Conservation (phyloP, 192 early-diverging fungal genomes). For the Fimicolochytrium jonesii region DNA sequence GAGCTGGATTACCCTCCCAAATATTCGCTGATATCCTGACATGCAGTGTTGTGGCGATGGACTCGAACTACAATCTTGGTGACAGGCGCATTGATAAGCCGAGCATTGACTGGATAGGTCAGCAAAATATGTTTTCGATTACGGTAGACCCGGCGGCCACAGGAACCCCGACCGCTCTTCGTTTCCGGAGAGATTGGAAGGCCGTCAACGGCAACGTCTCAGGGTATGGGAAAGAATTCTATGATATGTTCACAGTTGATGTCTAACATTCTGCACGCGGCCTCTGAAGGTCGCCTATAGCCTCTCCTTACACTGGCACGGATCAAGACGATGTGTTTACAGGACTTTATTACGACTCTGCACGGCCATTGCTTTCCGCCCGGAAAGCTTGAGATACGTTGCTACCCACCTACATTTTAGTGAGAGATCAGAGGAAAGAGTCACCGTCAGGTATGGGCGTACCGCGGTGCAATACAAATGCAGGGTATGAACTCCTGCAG, state of each 20-base stretch:
- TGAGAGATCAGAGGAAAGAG: too few relatives aligned
- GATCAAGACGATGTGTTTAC: neutral
- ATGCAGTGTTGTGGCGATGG: neutral
- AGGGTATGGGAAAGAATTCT: neutral
- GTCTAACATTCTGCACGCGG: neutral
- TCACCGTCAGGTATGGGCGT: too few relatives aligned
- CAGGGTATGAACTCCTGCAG: too few relatives aligned
- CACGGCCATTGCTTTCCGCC: too few relatives aligned
- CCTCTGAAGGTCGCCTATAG: neutral
- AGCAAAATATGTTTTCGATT: constrained; percentile 1
- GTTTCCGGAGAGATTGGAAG: neutral
- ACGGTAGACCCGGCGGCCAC: neutral
- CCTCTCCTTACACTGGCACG: neutral
- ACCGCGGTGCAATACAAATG: too few relatives aligned
- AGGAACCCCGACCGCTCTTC: neutral
- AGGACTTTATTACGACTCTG: neutral
- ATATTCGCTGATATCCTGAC: neutral
- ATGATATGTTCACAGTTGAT: neutral
- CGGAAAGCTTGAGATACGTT: too few relatives aligned
- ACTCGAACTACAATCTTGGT: neutral
- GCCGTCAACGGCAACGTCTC: neutral
- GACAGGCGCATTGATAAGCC: neutral
- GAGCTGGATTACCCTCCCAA: neutral
- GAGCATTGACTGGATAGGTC: neutral
- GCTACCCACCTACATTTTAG: too few relatives aligned